These are phyloP conservation scores for Calonectria naviculata DNA, from an alignment of 2,329 filamentous ascomycete species.

Conservation along the genomic window DNA sequence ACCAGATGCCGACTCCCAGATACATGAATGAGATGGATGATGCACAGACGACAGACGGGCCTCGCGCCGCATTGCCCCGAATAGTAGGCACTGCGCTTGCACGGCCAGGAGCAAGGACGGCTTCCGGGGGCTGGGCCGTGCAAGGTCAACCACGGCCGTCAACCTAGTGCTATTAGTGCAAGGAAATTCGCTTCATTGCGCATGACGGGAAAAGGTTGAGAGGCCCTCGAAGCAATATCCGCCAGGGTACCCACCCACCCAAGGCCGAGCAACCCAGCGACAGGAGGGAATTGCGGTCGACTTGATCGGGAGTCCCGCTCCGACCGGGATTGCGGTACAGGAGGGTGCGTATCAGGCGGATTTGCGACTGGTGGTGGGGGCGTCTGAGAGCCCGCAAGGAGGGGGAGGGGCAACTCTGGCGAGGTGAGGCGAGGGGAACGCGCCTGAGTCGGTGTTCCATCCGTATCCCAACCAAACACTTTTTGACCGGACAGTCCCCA, in stretches of 20 bases:
- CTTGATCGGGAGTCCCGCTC: conserved; percentile 33
- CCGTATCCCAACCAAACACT: conserved; percentile 26
- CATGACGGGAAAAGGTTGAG: conserved; percentile 20
- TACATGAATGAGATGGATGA: too few species aligned
- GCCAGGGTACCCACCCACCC: neutral
- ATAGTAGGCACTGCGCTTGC: neutral
- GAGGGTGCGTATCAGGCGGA: neutral
- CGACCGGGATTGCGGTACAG: conserved; percentile 22
- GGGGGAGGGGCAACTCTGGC: conserved; percentile 31
- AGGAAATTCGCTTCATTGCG: neutral
- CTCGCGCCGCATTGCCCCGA: neutral
- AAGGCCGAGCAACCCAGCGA: conserved; percentile 7
- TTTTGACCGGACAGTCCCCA: conserved; percentile 37
- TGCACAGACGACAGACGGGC: neutral
- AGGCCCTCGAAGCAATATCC: neutral
- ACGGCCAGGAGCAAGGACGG: neutral
- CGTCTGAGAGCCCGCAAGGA: conserved; percentile 24
- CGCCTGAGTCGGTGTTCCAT: conserved; percentile 27
- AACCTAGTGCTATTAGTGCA: neutral
- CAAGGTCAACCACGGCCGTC: neutral
- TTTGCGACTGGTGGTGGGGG: conserved; percentile 22
- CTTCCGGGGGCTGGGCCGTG: neutral
- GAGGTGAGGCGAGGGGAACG: conserved; percentile 21
- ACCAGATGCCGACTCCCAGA: neutral
- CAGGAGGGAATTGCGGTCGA: conserved; percentile 25